These are phyloP conservation scores for Gomphus bonarii DNA, from an alignment of 1,284 basidiomycete genomes.

Conservation along the genomic window DNA sequence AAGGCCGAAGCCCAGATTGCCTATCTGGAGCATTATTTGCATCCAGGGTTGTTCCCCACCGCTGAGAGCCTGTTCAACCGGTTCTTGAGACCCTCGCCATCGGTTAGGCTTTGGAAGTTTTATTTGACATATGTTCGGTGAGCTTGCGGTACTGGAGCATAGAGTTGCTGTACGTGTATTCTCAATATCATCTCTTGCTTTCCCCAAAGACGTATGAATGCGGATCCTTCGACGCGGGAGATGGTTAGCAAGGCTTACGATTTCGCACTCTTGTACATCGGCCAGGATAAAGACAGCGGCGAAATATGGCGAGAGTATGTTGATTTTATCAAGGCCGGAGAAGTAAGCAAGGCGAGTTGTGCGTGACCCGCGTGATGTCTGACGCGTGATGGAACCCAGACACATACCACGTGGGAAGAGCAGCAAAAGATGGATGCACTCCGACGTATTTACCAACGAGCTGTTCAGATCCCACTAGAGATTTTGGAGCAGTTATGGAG, in stretches of 20 bases:
- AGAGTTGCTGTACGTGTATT: constrained; percentile 1
- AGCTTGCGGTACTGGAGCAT: constrained; percentile 17
- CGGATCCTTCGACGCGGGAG: constrained; percentile 50
- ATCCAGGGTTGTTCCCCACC: constrained; percentile 52
- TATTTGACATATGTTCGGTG: constrained; percentile 78
- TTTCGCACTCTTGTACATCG: constrained; percentile 85
- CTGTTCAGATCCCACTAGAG: constrained; percentile 87
- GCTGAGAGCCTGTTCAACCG: constrained; percentile 74
- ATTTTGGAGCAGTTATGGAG: constrained; percentile 94
- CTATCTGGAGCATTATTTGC: constrained; percentile 74
- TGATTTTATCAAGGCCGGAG: constrained; percentile 72
- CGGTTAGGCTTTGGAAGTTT: constrained; percentile 81
- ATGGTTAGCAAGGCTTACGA: constrained; percentile 87
- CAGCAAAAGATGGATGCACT: constrained; percentile 93
- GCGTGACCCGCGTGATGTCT: constrained; percentile 10
- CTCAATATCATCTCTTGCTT: constrained; percentile 1
- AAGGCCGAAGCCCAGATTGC: constrained; percentile 60
- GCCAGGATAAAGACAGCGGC: constrained; percentile 72
- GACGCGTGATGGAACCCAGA: constrained; percentile 26
- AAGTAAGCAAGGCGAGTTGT: constrained; percentile 36
- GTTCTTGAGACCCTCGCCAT: constrained; percentile 73
- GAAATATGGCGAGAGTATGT: constrained; percentile 77
- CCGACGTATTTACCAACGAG: constrained; percentile 87
- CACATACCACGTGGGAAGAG: constrained; percentile 83
- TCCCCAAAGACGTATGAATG: constrained; percentile 28